Percentiles rank a stretch among this genome's conserved stretches.
These are phyloP conservation scores for Phytophthora meadii DNA, from an alignment of 352 stramenopile species.

Conservation along the genomic window DNA sequence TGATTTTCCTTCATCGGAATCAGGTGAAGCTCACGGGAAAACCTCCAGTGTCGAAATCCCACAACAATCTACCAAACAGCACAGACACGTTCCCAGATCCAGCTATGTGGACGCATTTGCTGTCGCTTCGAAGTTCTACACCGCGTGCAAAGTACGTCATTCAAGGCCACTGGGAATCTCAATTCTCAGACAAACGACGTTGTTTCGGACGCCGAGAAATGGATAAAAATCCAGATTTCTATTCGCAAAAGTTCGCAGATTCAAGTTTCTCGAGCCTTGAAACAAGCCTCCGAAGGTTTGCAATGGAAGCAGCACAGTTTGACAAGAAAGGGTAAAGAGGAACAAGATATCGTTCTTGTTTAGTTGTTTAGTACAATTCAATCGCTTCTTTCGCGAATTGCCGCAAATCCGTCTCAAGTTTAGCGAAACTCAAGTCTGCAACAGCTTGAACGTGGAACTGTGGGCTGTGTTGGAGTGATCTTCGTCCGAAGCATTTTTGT, in stretches of 20 bases:
- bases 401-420: conserved; percentile 20
- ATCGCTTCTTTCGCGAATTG: conserved; percentile 20
- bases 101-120: conserved; percentile 61
- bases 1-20: conserved; percentile 54
- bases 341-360: background rate
- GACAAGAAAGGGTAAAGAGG: background rate
- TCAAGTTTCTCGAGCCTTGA: conserved; percentile 14
- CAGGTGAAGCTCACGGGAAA: conserved; percentile 34
- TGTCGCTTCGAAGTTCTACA: conserved; percentile 52
- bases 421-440: conserved; percentile 5
- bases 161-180: conserved; percentile 36
- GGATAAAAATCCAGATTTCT: background rate
- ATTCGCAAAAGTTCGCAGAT: conserved; percentile 4
- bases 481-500: conserved; percentile 66
- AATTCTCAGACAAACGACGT: conserved; percentile 43
- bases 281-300: conserved; percentile 7
- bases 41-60: background rate
- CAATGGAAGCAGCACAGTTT: conserved; percentile 9
- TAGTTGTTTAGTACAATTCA: background rate
- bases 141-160: conserved; percentile 45
- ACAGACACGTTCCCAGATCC: conserved; percentile 35
- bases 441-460: conserved; percentile 24
- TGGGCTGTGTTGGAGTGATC: conserved; percentile 11
- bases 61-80: background rate
- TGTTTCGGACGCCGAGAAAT: conserved; percentile 48